Base-by-base conservation (phyloP, 169 alveolate species). In the Plasmodium knowlesi region DNA sequence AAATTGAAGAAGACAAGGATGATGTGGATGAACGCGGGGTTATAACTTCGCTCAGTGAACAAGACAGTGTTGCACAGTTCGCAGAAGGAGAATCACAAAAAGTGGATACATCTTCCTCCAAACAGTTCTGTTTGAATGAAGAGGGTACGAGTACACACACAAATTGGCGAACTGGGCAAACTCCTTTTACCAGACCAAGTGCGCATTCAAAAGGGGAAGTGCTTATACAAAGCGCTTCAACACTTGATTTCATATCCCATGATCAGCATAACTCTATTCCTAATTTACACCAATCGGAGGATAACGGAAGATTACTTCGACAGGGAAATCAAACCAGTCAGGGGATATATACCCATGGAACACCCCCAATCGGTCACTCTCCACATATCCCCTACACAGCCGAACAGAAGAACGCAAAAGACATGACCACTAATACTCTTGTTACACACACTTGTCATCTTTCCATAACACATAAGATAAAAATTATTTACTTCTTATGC, bases 401-500 rank as follows among this genome's bases (percentile, higher is more conserved):
- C 22, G 37, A 37, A 72, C 25, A 12, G 10, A 84, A 22, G 28
- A 30, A 39, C 6, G 53, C n/a, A 19, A 84, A 84, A 25, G 70
- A 76, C 5, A 37, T 32, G 16, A 50, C 84, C n/a, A 22, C 82
- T 53, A 89, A 28, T n/a, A 81, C 37, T 3, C 19, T 81, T 19
- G 34, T 81, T 67, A 67, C 82, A 61, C 54, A 54, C 30, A 78
- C 67, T 3, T 89, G 25, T 22, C 43, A 78, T 16, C 84, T 91
- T 22, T 54, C 95, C 10, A 19, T 91, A 16, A 43, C 16, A 19
- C 95, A 91, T 22, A 91, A 91, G 39, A 50, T 91, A 61, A 70
- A 82, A 67, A 91, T 91, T 32, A 81, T 91, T 43, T 71, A 80
- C 46, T 91, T 91, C 83, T 72, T 91, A 12, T 91, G 92, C 39